A percentile compares a stretch with the other conserved stretches of the same genome.
These are phyloP conservation scores for Acrodontium crateriforme DNA, from an alignment of 2,329 filamentous ascomycete species.

Conservation along the genomic window DNA sequence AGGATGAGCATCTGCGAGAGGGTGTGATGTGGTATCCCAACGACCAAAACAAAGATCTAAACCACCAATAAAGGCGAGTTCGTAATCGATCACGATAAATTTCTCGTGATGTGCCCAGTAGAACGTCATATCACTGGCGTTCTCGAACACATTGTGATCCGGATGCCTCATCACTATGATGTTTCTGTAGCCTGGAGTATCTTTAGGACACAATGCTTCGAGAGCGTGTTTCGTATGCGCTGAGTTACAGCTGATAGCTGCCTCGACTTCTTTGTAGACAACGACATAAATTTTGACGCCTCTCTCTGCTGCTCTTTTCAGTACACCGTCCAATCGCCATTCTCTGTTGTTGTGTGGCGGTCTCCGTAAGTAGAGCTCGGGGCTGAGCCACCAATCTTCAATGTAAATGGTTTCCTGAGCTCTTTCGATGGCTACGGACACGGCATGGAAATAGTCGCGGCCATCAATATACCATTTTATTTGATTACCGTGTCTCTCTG, in stretches of 20 bases:
- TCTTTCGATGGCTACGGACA: constrained; percentile 76
- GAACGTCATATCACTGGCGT: constrained; percentile 88
- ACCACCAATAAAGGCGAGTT: constrained; percentile 82
- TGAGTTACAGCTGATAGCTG: constrained; percentile 72
- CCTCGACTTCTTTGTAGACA: constrained; percentile 68
- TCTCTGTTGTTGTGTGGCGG: constrained; percentile 73
- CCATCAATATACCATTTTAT: constrained; percentile 95
- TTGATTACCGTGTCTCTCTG: constrained; percentile 69
- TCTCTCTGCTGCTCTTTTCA: constrained; percentile 79
- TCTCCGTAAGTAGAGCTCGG: constrained; percentile 71
- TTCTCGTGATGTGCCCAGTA: constrained; percentile 99
- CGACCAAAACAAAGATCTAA: constrained; percentile 91
- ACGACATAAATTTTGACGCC: constrained; percentile 91
- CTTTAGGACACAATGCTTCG: constrained; percentile 64
- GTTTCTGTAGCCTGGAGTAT: constrained; percentile 70
- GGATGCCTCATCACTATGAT: constrained; percentile 83
- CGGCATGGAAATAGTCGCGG: constrained; percentile 85
- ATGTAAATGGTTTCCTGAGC: constrained; percentile 94
- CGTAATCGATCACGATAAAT: constrained; percentile 88
- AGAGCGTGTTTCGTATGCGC: constrained; percentile 83
- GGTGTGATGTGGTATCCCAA: constrained; percentile 81
- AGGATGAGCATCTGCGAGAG: constrained; percentile 76
- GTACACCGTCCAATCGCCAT: constrained; percentile 70
- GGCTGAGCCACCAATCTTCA: constrained; percentile 92
- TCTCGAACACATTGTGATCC: constrained; percentile 89